Percentiles rank a stretch among this genome's conserved stretches.
These are phyloP conservation scores for Protea cynaroides DNA, from an alignment of 164 flowering plant species.

Conservation along the genomic window DNA sequence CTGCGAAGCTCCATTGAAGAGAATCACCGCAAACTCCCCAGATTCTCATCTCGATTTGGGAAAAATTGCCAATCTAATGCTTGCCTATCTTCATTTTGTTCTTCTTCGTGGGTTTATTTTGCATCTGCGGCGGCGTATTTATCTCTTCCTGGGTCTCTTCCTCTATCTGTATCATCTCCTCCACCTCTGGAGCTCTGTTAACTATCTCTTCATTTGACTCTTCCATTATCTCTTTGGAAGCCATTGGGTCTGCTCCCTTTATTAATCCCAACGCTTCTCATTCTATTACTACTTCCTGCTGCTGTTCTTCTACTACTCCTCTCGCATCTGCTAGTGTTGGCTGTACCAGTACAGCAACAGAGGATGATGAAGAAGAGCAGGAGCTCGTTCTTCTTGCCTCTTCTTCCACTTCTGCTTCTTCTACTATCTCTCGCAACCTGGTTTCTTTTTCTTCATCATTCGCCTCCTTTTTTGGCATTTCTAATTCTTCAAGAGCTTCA, in stretches of 20 bases:
- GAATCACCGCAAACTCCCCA: too few relatives aligned
- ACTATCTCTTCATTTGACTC: conserved; percentile 1
- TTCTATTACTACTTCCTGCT: conserved; percentile 3
- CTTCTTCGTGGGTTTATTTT: background rate
- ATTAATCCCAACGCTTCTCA: background rate
- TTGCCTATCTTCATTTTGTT: too few relatives aligned
- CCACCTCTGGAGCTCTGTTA: conserved; percentile 1
- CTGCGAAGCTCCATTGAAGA: too few relatives aligned
- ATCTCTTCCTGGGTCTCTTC: too few relatives aligned
- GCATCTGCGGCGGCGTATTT: too few relatives aligned
- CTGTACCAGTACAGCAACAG: background rate
- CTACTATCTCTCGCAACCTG: background rate
- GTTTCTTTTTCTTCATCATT: conserved; percentile 2
- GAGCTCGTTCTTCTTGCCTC: conserved; percentile 2
- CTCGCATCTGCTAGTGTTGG: conserved; percentile 1
- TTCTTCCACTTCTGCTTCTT: conserved; percentile 1
- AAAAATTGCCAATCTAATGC: too few relatives aligned
- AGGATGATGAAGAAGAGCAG: conserved; percentile 1
- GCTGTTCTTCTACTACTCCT: conserved; percentile 14
- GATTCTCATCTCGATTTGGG: too few relatives aligned
- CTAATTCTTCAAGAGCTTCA: conserved; percentile 19
- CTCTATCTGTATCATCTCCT: too few relatives aligned
- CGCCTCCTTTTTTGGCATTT: conserved; percentile 9
- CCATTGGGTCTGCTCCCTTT: background rate
- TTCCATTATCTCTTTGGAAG: background rate